These are phyloP conservation scores for Aphanoascus verrucosus DNA, from an alignment of 2,329 filamentous ascomycete species.

Conservation along the genomic window DNA sequence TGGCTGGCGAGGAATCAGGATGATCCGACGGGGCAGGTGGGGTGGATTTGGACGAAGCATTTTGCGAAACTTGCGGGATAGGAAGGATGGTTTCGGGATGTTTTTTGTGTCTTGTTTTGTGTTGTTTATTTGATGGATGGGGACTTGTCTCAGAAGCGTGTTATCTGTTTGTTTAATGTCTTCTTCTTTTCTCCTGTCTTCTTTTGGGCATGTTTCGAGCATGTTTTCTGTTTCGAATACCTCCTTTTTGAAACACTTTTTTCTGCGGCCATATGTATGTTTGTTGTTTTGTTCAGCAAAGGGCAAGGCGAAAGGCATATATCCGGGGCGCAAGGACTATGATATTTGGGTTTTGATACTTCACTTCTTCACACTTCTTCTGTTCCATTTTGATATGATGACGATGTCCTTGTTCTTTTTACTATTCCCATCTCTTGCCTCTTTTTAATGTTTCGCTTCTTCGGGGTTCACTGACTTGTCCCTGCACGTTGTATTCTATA, in stretches of 20 bases:
- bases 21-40: conserved; percentile 64
- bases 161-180: neutral
- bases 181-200: no score
- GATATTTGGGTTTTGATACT: neutral
- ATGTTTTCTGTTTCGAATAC: no score
- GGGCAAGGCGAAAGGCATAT: conserved; percentile 6
- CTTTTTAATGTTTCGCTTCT: conserved; percentile 5
- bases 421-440: no score
- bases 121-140: neutral
- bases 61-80: conserved; percentile 51
- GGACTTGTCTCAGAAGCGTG: neutral
- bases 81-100: neutral
- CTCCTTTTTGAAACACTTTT: neutral
- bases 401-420: neutral
- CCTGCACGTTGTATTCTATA: no score
- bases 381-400: conserved; percentile 5
- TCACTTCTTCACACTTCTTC: no score
- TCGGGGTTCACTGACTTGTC: neutral
- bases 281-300: conserved; percentile 4
- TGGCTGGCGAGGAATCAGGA: conserved; percentile 98
- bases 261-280: neutral
- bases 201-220: neutral
- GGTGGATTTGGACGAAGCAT: conserved; percentile 99
- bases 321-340: conserved; percentile 1
- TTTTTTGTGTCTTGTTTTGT: conserved; percentile 5